phyloP scores from a whole-genome alignment of 352 stramenopile species.

The Phytophthora rubi region DNA sequence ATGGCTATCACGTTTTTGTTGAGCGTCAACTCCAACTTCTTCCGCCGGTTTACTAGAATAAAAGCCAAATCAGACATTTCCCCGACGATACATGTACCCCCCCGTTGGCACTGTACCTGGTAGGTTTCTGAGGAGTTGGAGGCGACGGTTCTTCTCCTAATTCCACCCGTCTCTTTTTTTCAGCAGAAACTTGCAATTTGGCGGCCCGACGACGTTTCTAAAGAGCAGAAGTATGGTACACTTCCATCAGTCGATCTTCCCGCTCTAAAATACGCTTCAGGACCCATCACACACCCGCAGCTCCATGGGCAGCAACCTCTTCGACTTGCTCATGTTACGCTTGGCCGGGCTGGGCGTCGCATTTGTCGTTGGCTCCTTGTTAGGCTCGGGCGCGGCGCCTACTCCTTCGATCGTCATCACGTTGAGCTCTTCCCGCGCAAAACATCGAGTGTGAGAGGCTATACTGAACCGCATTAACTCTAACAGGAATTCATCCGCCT shows the following conservation, averaged over 20 bases:
- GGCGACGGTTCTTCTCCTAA: neutral
- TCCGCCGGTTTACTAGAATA: neutral
- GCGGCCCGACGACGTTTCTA: constrained; percentile 70
- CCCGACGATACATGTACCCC: neutral
- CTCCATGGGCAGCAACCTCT: constrained; percentile 75
- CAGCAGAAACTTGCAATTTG: constrained; percentile 49
- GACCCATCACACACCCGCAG: constrained; percentile 52
- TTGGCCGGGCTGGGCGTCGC: constrained; percentile 23
- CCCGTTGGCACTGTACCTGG: constrained; percentile 16
- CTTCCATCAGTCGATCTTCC: constrained; percentile 20
- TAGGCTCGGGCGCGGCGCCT: constrained; percentile 17
- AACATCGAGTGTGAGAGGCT: neutral
- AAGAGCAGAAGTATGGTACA: constrained; percentile 1
- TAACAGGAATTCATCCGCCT: neutral
- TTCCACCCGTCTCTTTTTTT: constrained; percentile 18
- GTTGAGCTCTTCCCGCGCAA: constrained; percentile 18
- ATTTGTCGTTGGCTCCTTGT: constrained; percentile 13
- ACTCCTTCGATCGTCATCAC: constrained; percentile 17
- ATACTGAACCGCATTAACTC: neutral
- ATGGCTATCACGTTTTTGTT: neutral
- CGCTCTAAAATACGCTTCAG: constrained; percentile 2
- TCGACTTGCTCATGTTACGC: constrained; percentile 42
- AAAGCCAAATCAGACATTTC: neutral
- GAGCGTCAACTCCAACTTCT: neutral
- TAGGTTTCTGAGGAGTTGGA: constrained; percentile 3